Conservation (phyloP, 164 flowering plant species). For the Buxus sempervirens region DNA sequence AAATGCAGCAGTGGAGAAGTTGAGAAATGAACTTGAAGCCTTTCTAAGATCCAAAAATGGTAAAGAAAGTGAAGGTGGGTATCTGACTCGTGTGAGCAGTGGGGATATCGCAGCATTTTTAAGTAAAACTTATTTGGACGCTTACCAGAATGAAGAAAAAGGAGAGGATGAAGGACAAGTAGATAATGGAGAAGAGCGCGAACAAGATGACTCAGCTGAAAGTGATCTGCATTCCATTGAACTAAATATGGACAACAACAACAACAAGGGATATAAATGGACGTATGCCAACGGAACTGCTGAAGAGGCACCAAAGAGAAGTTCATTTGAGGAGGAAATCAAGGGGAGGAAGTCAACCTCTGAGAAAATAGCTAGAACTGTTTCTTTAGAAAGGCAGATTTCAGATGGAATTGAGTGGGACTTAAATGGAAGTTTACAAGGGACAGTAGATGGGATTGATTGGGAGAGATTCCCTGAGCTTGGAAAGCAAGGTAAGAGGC, state of each 20-base stretch:
- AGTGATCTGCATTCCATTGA: constrained; percentile 86
- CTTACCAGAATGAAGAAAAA: constrained; percentile 27
- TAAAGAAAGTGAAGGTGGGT: constrained; percentile 33
- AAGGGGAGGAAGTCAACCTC: constrained; percentile 54
- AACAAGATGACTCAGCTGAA: constrained; percentile 43
- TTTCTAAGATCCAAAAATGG: constrained; percentile 38
- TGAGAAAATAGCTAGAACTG: constrained; percentile 34
- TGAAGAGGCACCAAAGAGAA: constrained; percentile 29
- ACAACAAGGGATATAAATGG: constrained; percentile 50
- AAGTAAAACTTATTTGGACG: constrained; percentile 17
- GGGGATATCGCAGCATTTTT: constrained; percentile 37
- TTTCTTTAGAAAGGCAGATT: constrained; percentile 52
- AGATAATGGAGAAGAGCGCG: constrained; percentile 23
- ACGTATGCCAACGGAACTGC: constrained; percentile 24
- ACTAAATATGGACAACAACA: constrained; percentile 52
- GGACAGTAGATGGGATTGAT: constrained; percentile 24
- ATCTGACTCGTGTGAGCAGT: constrained; percentile 18
- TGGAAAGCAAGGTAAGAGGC: constrained; percentile 34
- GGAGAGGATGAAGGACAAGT: constrained; percentile 51
- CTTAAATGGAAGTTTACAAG: constrained; percentile 29
- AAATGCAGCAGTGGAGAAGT: constrained; percentile 66
- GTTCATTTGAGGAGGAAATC: constrained; percentile 33
- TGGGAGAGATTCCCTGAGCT: constrained; percentile 31
- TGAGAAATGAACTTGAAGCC: constrained; percentile 60
- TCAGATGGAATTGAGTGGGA: constrained; percentile 73